A percentile compares a stretch with the other conserved stretches of the same genome.
Conservation (phyloP, 805 yeast species). For the Teunomyces pallodes region DNA sequence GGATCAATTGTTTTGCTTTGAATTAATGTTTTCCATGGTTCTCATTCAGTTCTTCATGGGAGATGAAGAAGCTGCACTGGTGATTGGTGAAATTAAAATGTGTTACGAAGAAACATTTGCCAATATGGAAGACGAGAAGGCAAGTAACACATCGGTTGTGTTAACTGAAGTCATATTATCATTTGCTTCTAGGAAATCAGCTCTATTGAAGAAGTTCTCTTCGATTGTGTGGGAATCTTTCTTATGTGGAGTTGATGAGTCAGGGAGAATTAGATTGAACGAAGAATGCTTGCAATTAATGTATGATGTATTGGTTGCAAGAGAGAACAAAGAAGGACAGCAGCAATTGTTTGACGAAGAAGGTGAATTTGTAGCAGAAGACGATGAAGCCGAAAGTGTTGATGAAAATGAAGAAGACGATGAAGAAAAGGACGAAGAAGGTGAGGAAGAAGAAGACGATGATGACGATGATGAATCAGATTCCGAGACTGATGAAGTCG, state of each 20-base stretch:
- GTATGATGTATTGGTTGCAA: constrained; percentile 43
- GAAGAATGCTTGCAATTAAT: constrained; percentile 35
- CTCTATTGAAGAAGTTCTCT: constrained; percentile 36
- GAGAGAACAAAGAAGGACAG: constrained; percentile 83
- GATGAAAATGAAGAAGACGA: constrained; percentile 29
- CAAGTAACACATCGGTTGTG: constrained; percentile 27
- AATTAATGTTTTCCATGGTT: constrained; percentile 72
- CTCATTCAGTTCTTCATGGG: constrained; percentile 76
- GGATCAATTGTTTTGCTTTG: constrained; percentile 61
- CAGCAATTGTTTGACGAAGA: constrained; percentile 67
- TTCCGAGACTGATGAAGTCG: constrained; percentile 9
- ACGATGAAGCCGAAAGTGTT: constrained; percentile 23
- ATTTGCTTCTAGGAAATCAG: constrained; percentile 42
- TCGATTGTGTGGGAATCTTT: constrained; percentile 41
- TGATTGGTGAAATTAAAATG: constrained; percentile 67
- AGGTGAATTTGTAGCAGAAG: constrained; percentile 26
- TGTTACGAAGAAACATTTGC: constrained; percentile 50
- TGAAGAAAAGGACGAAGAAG: constrained; percentile 20
- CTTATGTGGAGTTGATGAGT: constrained; percentile 28
- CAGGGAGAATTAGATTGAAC: constrained; percentile 25
- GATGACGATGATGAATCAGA: constrained; percentile 10
- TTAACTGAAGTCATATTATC: constrained; percentile 44
- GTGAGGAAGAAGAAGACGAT: constrained; percentile 14
- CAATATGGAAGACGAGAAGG: constrained; percentile 31
- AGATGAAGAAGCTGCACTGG: constrained; percentile 70